Conservation (phyloP, 2,329 filamentous ascomycete species). For the Aspergillus piperis region DNA sequence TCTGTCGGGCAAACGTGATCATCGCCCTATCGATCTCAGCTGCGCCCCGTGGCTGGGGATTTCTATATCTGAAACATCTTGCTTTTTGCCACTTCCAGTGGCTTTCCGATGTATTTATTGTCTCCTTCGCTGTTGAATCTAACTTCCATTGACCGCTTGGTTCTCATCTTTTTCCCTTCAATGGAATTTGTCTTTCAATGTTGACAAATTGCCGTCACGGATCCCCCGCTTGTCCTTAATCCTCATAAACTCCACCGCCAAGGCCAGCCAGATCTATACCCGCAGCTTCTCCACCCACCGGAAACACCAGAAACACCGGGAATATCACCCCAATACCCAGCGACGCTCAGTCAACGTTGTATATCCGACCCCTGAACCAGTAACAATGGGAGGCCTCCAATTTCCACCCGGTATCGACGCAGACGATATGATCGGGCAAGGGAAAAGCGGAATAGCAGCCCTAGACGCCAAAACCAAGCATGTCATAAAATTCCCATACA, state of each 20-base stretch:
- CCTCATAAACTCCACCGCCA: too few relatives aligned
- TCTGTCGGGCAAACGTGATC: neutral
- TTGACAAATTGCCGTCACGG: too few relatives aligned
- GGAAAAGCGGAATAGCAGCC: neutral
- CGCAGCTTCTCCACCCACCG: too few relatives aligned
- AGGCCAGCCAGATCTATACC: too few relatives aligned
- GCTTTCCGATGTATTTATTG: neutral
- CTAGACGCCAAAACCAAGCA: constrained; percentile 2
- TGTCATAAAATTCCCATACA: constrained; percentile 4
- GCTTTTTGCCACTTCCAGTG: neutral
- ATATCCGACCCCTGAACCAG: neutral
- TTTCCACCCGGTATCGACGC: constrained; percentile 4
- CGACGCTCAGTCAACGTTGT: too few relatives aligned
- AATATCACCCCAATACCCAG: too few relatives aligned
- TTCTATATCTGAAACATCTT: neutral
- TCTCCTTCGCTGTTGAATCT: neutral
- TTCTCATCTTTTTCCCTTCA: too few relatives aligned
- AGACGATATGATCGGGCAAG: constrained; percentile 1
- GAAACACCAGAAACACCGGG: too few relatives aligned
- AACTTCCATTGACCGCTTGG: neutral
- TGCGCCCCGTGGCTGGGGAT: neutral
- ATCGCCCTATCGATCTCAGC: neutral
- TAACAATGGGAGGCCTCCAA: neutral
- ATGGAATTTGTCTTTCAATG: too few relatives aligned
- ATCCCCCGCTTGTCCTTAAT: too few relatives aligned